Conservation (phyloP, 2,329 filamentous ascomycete species). For the Microdochium paspali region DNA sequence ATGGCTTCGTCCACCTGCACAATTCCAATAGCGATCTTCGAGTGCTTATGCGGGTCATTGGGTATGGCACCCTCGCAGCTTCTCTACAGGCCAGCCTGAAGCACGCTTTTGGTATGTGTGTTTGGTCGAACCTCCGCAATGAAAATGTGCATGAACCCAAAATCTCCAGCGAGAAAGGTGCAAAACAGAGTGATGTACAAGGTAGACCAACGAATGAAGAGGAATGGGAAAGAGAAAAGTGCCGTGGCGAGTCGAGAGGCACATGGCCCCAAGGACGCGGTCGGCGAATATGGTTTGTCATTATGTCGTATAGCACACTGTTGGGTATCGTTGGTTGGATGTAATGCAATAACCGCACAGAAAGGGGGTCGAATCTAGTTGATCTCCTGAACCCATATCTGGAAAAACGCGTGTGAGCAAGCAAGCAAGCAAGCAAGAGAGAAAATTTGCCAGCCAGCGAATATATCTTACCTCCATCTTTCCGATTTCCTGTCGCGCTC, state of each 20-base stretch:
- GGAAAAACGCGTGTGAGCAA: neutral
- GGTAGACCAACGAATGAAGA: neutral
- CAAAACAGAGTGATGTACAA: no score
- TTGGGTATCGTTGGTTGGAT: neutral
- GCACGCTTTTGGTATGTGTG: neutral
- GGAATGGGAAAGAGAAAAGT: neutral
- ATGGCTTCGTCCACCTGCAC: no score
- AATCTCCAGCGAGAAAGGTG: no score
- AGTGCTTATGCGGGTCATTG: no score
- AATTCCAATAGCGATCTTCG: no score
- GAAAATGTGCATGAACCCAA: neutral
- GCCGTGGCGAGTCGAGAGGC: neutral
- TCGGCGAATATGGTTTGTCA: neutral
- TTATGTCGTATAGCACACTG: neutral
- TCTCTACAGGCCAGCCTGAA: neutral
- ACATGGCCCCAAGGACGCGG: neutral
- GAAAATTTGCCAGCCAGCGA: neutral
- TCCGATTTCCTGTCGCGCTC: conserved; percentile 70
- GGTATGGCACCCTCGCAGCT: neutral
- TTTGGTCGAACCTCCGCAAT: neutral
- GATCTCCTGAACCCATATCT: conserved; percentile 1
- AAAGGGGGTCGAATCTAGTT: neutral
- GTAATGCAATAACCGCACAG: neutral
- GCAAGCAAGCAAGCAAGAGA: neutral
- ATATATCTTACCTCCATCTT: conserved; percentile 82